Conservation (phyloP, 441 rosid genomes). For the Flueggea neowawraea region DNA sequence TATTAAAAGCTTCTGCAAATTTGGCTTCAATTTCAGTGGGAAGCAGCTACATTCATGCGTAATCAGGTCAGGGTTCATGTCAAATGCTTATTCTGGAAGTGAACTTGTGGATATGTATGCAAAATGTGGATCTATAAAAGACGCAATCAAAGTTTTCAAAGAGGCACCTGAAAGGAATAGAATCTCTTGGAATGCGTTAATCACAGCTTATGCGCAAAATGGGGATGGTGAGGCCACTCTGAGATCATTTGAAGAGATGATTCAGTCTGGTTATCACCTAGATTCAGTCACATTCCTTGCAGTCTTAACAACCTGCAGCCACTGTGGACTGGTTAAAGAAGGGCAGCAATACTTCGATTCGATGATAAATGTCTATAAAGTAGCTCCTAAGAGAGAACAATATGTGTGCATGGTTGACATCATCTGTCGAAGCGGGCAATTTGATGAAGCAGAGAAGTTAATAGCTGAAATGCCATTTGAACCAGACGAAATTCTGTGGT, state of each 20-base stretch:
- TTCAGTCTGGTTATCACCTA: conserved; percentile 56
- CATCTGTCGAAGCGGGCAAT: conserved; percentile 56
- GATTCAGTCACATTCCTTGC: conserved; percentile 80
- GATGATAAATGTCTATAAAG: conserved; percentile 43
- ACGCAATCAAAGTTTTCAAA: conserved; percentile 54
- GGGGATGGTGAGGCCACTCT: conserved; percentile 68
- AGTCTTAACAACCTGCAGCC: conserved; percentile 78
- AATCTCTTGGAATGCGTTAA: conserved; percentile 82
- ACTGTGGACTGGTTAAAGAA: conserved; percentile 69
- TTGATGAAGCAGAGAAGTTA: conserved; percentile 61
- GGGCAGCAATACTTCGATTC: conserved; percentile 51
- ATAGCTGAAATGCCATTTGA: conserved; percentile 65
- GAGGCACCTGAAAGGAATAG: conserved; percentile 77
- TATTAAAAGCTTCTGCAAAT: conserved; percentile 71
- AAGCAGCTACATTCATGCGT: conserved; percentile 62
- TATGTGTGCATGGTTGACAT: conserved; percentile 58
- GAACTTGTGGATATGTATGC: conserved; percentile 90
- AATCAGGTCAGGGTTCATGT: conserved; percentile 61
- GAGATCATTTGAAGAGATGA: conserved; percentile 54
- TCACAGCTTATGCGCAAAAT: conserved; percentile 73
- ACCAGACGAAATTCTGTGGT: conserved; percentile 84
- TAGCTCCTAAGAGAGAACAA: conserved; percentile 57
- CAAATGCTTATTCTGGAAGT: conserved; percentile 67
- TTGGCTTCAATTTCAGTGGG: conserved; percentile 61
- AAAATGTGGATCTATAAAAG: conserved; percentile 76